Evolutionary conservation across 805 yeast species (phyloP).

Genomic region (Blastobotrys chiropterorum): DNA sequence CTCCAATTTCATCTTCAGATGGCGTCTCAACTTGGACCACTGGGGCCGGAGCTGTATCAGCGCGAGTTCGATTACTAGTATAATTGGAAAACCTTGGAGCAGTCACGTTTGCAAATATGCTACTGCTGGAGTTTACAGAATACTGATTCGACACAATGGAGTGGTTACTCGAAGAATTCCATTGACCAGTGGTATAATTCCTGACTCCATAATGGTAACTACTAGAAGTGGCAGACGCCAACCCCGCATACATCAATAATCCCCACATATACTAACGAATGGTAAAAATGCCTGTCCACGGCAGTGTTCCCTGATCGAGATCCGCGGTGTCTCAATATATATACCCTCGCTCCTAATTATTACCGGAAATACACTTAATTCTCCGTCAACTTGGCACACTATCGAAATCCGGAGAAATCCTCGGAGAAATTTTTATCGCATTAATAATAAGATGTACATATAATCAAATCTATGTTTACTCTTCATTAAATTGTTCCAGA

Average conservation of each 20-base stretch:
- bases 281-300: too few species aligned
- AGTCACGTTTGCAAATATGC: neutral
- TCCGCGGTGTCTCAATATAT: neutral
- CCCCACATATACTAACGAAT: too few species aligned
- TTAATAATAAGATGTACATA: neutral
- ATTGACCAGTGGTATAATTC: neutral
- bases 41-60: neutral
- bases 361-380: too few species aligned
- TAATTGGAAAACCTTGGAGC: neutral
- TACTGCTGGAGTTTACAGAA: neutral
- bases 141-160: neutral
- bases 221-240: neutral
- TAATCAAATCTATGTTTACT: conserved; percentile 7
- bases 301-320: too few species aligned
- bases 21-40: too few species aligned
- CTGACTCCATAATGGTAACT: too few species aligned
- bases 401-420: neutral
- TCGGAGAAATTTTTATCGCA: neutral
- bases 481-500: conserved; percentile 50
- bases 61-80: neutral
- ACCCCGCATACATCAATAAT: too few species aligned
- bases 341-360: neutral
- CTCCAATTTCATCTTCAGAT: too few species aligned
- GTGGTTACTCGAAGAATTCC: neutral
- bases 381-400: neutral